These are phyloP conservation scores for Ogataea pini DNA, from an alignment of 805 yeast genomes.

Conservation along the genomic window DNA sequence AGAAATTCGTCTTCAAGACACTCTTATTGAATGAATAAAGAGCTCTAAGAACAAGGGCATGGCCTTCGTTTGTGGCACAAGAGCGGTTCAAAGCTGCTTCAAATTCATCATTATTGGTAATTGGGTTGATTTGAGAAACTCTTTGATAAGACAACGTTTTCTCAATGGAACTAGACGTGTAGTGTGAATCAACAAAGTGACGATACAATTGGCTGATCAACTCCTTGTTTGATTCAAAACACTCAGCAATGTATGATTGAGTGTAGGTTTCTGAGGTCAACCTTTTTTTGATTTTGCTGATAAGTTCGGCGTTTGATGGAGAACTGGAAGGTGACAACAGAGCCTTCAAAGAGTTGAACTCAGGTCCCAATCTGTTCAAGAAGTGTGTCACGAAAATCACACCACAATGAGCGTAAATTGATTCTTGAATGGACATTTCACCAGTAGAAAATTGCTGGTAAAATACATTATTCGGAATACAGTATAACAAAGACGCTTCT, in stretches of 20 bases:
- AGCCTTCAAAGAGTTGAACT: slow-evolving; percentile 67
- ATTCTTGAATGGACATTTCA: slow-evolving; percentile 87
- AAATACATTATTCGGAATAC: slow-evolving; percentile 86
- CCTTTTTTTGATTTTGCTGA: slow-evolving; percentile 80
- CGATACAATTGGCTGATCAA: slow-evolving; percentile 83
- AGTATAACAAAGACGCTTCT: slow-evolving; percentile 90
- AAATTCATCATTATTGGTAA: slow-evolving; percentile 74
- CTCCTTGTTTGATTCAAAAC: slow-evolving; percentile 67
- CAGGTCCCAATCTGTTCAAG: slow-evolving; percentile 90
- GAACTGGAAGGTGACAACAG: slow-evolving; percentile 64
- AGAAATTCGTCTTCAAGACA: slow-evolving; percentile 90
- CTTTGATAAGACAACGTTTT: slow-evolving; percentile 87
- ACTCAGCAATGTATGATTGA: slow-evolving; percentile 75
- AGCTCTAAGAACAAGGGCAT: slow-evolving; percentile 76
- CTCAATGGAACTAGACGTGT: slow-evolving; percentile 67
- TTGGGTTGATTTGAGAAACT: slow-evolving; percentile 73
- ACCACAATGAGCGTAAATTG: slow-evolving; percentile 92
- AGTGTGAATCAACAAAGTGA: slow-evolving; percentile 89
- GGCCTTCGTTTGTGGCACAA: slow-evolving; percentile 80
- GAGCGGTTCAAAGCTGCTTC: slow-evolving; percentile 63
- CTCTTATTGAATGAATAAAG: slow-evolving; percentile 82
- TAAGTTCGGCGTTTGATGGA: slow-evolving; percentile 70
- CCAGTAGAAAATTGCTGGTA: slow-evolving; percentile 70
- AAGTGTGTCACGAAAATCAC: slow-evolving; percentile 92
- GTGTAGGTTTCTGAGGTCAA: slow-evolving; percentile 92